phyloP scores from a whole-genome alignment of 768 basidiomycete genomes.

The Mycena maculata region DNA sequence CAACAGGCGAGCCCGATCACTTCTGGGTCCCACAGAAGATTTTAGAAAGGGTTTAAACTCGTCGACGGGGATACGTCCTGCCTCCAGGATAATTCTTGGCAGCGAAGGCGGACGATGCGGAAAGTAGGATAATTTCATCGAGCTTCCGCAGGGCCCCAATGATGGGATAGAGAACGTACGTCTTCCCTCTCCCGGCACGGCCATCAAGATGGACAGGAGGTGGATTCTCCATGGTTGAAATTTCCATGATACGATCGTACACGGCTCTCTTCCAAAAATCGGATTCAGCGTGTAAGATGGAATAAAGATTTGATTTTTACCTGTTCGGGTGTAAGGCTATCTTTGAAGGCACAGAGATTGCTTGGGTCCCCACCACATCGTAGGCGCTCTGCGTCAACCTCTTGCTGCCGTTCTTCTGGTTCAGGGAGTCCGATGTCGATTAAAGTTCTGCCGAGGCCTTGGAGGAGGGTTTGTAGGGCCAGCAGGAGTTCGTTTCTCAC shows the following conservation, averaged over 20 bases:
- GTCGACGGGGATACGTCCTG: too few species aligned
- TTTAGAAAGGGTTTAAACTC: background rate
- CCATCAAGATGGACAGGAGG: background rate
- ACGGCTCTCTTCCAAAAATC: background rate
- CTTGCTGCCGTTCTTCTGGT: background rate
- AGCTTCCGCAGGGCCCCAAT: background rate
- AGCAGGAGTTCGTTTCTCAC: background rate
- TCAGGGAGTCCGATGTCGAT: constrained; percentile 1
- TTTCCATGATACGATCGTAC: background rate
- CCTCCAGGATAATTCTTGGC: too few species aligned
- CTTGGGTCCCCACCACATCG: constrained; percentile 1
- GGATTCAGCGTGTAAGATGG: background rate
- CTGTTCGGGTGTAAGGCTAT: background rate
- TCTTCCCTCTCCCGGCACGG: background rate
- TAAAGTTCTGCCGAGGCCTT: background rate
- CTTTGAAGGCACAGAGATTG: background rate
- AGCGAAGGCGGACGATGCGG: too few species aligned
- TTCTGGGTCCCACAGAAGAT: background rate
- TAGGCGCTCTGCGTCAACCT: background rate
- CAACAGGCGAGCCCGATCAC: background rate
- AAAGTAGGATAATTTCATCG: background rate
- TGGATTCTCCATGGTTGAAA: background rate
- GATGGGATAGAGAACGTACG: background rate
- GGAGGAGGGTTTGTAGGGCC: background rate
- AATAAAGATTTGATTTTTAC: background rate